phyloP scores from a whole-genome alignment of 140 eudicot genomes.

The Erigeron philadelphicus region DNA sequence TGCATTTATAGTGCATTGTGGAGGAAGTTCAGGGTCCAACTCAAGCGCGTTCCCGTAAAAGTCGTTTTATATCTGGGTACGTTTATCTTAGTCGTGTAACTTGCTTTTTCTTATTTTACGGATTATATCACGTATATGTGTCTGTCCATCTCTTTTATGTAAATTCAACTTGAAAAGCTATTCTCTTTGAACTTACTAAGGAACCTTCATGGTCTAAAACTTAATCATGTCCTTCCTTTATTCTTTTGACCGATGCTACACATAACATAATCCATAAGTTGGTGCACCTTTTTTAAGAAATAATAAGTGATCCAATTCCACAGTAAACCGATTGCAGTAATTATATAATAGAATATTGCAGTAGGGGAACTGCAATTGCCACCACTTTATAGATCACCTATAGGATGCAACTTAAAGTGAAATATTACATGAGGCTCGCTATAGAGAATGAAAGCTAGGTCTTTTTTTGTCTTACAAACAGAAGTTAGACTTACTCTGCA shows the following conservation, averaged over 20 bases:
- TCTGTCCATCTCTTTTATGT: background rate
- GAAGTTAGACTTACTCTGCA: slow-evolving; percentile 7
- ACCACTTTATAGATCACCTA: too few species aligned
- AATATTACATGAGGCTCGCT: background rate
- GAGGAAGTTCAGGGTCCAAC: slow-evolving; percentile 99
- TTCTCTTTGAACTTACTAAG: background rate
- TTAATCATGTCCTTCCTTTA: background rate
- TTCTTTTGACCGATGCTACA: background rate
- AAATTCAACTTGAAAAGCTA: background rate
- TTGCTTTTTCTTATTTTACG: background rate
- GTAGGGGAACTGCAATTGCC: too few species aligned
- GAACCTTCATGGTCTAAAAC: background rate
- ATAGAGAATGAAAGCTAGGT: background rate
- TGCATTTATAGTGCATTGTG: slow-evolving; percentile 65
- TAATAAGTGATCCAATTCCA: background rate
- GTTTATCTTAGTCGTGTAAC: slow-evolving; percentile 19
- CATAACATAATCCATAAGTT: background rate
- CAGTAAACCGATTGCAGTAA: background rate
- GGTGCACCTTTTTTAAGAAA: background rate
- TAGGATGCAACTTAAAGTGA: too few species aligned
- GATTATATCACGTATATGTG: background rate
- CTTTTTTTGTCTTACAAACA: background rate
- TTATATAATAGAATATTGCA: too few species aligned
- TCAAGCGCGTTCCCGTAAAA: slow-evolving; percentile 90
- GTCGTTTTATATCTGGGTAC: slow-evolving; percentile 96